Conservation (phyloP, 2,329 filamentous ascomycete genomes). For the Dactylellina cionopaga region DNA sequence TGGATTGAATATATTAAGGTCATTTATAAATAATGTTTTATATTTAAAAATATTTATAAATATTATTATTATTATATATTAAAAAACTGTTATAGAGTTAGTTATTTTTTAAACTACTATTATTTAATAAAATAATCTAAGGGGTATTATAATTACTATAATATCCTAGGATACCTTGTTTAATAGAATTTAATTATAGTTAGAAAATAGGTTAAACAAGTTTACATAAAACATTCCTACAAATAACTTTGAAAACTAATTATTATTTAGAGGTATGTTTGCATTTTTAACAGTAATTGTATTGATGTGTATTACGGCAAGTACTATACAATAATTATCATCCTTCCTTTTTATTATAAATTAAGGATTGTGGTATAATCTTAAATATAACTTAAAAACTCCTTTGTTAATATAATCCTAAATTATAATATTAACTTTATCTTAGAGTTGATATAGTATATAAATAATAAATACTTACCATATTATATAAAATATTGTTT, state of each 20-base stretch:
- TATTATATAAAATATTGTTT: neutral
- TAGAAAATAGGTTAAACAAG: neutral
- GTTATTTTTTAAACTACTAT: neutral
- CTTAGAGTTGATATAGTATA: neutral
- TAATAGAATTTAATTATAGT: slow-evolving; percentile 2
- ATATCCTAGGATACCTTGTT: neutral
- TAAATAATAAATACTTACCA: neutral
- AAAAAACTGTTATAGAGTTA: too few species aligned
- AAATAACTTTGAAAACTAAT: neutral
- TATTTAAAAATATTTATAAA: too few species aligned
- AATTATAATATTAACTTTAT: neutral
- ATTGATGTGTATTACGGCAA: neutral
- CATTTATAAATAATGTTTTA: too few species aligned
- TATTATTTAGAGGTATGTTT: neutral
- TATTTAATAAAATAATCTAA: neutral
- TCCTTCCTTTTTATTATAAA: neutral
- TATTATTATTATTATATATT: too few species aligned
- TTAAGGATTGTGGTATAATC: neutral
- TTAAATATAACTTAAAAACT: neutral
- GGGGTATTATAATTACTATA: neutral
- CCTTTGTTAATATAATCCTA: neutral
- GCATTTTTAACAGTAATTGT: neutral
- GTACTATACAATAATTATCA: neutral
- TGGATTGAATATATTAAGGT: too few species aligned
- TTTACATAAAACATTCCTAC: neutral